phyloP scores from a whole-genome alignment of 2,329 filamentous ascomycete genomes.

The Claviceps fusiformis region DNA sequence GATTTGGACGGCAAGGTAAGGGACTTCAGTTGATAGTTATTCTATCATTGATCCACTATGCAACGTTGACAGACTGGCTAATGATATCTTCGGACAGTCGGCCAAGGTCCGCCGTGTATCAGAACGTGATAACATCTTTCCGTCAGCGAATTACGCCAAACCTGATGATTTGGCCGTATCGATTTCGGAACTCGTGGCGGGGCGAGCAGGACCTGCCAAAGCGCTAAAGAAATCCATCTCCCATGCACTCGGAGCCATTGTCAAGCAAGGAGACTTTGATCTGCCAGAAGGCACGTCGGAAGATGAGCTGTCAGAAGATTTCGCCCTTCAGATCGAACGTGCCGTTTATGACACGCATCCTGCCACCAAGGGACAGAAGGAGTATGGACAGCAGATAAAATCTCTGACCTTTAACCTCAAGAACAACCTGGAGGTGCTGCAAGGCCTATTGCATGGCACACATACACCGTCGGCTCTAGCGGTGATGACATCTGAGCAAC shows the following conservation, averaged over 20 bases:
- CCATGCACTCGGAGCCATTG: slow-evolving; percentile 50
- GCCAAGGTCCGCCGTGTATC: slow-evolving; percentile 39
- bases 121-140: slow-evolving; percentile 29
- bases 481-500: slow-evolving; percentile 79
- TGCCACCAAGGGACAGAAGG: slow-evolving; percentile 27
- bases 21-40: neutral
- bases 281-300: slow-evolving; percentile 50
- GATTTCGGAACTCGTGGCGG: slow-evolving; percentile 42
- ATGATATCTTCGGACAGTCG: slow-evolving; percentile 18
- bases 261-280: slow-evolving; percentile 50
- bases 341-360: slow-evolving; percentile 45
- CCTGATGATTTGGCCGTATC: slow-evolving; percentile 37
- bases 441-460: slow-evolving; percentile 58
- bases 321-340: slow-evolving; percentile 71
- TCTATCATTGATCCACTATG: neutral
- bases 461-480: slow-evolving; percentile 65
- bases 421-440: slow-evolving; percentile 66
- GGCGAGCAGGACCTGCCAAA: slow-evolving; percentile 55
- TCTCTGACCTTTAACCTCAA: slow-evolving; percentile 78
- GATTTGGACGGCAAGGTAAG: slow-evolving; percentile 38
- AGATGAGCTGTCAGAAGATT: slow-evolving; percentile 51
- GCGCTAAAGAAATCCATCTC: slow-evolving; percentile 57
- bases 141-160: slow-evolving; percentile 28
- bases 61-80: neutral
- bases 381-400: slow-evolving; percentile 53